Percentiles rank a stretch among this genome's conserved stretches.
Evolutionary conservation across 2,329 filamentous ascomycete genomes (phyloP).

Genomic region (Apiospora hydei): DNA sequence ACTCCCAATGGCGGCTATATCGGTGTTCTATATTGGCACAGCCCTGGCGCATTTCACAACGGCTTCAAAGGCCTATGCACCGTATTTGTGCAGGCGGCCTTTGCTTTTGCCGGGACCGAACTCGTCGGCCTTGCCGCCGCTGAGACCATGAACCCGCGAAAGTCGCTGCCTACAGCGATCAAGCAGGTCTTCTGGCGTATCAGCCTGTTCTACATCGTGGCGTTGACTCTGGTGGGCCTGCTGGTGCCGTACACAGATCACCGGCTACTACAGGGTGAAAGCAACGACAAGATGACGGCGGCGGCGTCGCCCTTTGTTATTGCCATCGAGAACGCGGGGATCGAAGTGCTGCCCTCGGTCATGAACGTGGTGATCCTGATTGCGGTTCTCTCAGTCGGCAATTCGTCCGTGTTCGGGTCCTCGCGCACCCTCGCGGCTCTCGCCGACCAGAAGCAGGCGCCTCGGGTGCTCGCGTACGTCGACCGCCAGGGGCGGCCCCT

Average conservation of each 20-base stretch:
- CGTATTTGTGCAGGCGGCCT: slow-evolving; percentile 56
- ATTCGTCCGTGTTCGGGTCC: slow-evolving; percentile 90
- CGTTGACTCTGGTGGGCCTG: slow-evolving; percentile 56
- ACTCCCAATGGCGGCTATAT: slow-evolving; percentile 78
- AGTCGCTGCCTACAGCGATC: slow-evolving; percentile 69
- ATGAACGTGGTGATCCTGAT: slow-evolving; percentile 97
- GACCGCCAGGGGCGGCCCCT: slow-evolving; percentile 84
- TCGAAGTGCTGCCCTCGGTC: slow-evolving; percentile 78
- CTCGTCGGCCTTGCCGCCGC: slow-evolving; percentile 56
- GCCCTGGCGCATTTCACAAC: slow-evolving; percentile 85
- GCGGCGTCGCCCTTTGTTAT: slow-evolving; percentile 83
- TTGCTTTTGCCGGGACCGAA: slow-evolving; percentile 56
- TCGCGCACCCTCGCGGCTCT: slow-evolving; percentile 89
- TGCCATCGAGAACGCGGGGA: slow-evolving; percentile 80
- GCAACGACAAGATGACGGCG: slow-evolving; percentile 36
- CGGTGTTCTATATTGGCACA: slow-evolving; percentile 77
- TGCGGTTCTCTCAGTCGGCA: slow-evolving; percentile 88
- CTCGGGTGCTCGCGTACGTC: slow-evolving; percentile 78
- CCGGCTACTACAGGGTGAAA: slow-evolving; percentile 38
- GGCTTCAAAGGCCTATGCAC: slow-evolving; percentile 85
- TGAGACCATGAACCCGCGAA: slow-evolving; percentile 67
- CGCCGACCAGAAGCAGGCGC: slow-evolving; percentile 86
- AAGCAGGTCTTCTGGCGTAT: slow-evolving; percentile 74
- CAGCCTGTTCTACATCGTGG: slow-evolving; percentile 71
- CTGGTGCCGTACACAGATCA: slow-evolving; percentile 44